A percentile compares a stretch with the other conserved stretches of the same genome.
Conservation (phyloP, 805 yeast species). For the Saturnispora kantuleensis region DNA sequence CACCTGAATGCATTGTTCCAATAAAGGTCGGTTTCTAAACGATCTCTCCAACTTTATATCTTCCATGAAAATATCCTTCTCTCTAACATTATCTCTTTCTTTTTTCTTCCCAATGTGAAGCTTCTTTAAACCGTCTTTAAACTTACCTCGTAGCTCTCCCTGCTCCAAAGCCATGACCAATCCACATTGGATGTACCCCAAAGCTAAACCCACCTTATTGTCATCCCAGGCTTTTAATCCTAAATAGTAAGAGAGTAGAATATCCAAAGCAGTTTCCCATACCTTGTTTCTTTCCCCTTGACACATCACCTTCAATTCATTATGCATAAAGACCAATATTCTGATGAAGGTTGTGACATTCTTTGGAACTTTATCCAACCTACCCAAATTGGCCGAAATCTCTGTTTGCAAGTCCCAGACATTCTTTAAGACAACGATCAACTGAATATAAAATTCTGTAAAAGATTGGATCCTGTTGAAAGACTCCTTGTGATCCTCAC, state of each 20-base stretch:
- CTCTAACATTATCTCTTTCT: constrained; percentile 11
- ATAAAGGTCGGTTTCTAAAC: constrained; percentile 11
- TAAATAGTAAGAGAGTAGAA: constrained; percentile 20
- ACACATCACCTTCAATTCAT: constrained; percentile 1
- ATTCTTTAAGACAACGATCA: constrained; percentile 19
- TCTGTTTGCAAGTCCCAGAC: constrained; percentile 13
- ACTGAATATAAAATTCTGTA: constrained; percentile 16
- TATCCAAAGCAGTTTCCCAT: constrained; percentile 13
- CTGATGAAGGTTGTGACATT: constrained; percentile 14
- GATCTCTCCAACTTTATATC: constrained; percentile 13
- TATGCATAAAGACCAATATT: constrained; percentile 16
- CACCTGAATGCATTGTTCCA: constrained; percentile 13
- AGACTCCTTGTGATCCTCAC: constrained; percentile 4
- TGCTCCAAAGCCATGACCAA: constrained; percentile 20
- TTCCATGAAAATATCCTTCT: constrained; percentile 16
- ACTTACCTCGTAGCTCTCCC: constrained; percentile 18
- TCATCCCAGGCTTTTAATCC: constrained; percentile 20
- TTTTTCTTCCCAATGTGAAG: constrained; percentile 4
- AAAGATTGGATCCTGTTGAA: constrained; percentile 13
- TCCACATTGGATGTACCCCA: constrained; percentile 21
- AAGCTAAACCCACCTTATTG: constrained; percentile 18
- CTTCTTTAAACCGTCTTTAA: constrained; percentile 13
- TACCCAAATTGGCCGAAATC: constrained; percentile 16
- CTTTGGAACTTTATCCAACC: constrained; percentile 20
- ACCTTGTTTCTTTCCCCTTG: not conserved